phyloP scores from a whole-genome alignment of 176 grass and related monocot genomes.

The Musa acuminata region DNA sequence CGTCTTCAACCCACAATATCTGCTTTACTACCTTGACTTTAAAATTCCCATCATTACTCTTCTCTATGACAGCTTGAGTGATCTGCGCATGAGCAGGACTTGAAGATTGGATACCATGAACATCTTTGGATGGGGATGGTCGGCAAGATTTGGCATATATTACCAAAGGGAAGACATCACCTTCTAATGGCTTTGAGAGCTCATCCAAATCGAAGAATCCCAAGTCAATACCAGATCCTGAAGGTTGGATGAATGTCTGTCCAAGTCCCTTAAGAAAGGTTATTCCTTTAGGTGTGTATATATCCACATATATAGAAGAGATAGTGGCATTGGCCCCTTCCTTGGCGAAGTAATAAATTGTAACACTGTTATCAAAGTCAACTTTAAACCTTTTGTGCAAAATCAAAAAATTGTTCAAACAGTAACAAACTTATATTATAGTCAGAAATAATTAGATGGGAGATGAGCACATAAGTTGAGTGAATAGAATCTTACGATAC shows the following conservation, averaged over 20 bases:
- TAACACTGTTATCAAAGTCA: constrained; percentile 37
- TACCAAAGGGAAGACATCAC: constrained; percentile 58
- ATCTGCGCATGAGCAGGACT: constrained; percentile 57
- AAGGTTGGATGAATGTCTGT: constrained; percentile 72
- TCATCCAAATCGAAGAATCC: constrained; percentile 88
- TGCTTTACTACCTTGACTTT: constrained; percentile 85
- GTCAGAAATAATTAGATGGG: background rate
- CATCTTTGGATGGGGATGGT: constrained; percentile 19
- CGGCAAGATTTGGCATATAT: constrained; percentile 60
- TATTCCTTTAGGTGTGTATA: constrained; percentile 38
- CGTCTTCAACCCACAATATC: constrained; percentile 66
- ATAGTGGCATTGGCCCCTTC: constrained; percentile 61
- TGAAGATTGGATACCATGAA: background rate
- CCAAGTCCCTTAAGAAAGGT: constrained; percentile 61
- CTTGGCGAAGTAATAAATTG: constrained; percentile 83
- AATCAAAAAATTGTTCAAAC: background rate
- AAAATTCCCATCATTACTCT: constrained; percentile 44
- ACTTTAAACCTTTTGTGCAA: background rate
- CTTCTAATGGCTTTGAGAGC: constrained; percentile 54
- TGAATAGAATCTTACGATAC: too few species aligned
- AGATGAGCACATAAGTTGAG: too few species aligned
- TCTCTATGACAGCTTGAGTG: constrained; percentile 84
- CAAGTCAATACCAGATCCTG: constrained; percentile 73
- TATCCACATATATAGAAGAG: constrained; percentile 40
- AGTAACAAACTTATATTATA: background rate